Base-by-base conservation (phyloP, 2,329 filamentous ascomycete species). In the Whalleya microplaca region DNA sequence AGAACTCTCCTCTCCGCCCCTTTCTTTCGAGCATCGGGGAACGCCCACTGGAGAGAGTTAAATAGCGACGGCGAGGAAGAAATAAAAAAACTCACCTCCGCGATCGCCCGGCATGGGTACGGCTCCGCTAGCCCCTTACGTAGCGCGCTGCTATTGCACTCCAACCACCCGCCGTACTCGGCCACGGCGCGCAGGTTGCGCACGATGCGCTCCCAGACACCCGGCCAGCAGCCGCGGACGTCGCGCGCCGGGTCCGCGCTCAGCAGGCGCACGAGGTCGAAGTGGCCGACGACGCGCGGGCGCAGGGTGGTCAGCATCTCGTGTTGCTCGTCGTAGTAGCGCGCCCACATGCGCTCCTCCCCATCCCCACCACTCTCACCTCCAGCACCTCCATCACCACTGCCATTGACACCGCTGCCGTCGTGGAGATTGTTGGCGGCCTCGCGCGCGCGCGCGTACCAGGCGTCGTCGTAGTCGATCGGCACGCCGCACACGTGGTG, bases 61-160 rank as follows among this genome's bases (percentile, higher is more conserved):
- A 27, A 27, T 4, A 27, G 23, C 4, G 23, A 27, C 4, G 23
- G 9, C 4, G 23, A 9, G 23, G 23, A 9, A 27, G 23, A 9
- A 27, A 9, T 4, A 27, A 4, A 4, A 27, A 29, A 52, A 75
- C 79, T 72, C 65, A 90, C 88, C 81, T 91, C 82, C 66, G 92
- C 92, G 68, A 99, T 89, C 66, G 85, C 80, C 51, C 84, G 81
- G 60, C 86, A 86, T 0, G 95, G 95, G 79, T 99, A 99, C 45
- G 94, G 92, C 78, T 98, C 92, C 19, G 79, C 83, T 74, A 98
- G 84, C 4, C 94, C 95, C 78, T 99, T 99, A 62, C 95, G 83
- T 74, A 98, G 72, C 19, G 86, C 92, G 41, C 90, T 88, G 48
- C 89, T 92, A 73, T 99, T 99, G 68, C 96, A 83, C 81, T 99